Percentiles rank a stretch among this genome's conserved stretches.
Conservation (phyloP, 352 stramenopile genomes). For the Plasmopara viticola region DNA sequence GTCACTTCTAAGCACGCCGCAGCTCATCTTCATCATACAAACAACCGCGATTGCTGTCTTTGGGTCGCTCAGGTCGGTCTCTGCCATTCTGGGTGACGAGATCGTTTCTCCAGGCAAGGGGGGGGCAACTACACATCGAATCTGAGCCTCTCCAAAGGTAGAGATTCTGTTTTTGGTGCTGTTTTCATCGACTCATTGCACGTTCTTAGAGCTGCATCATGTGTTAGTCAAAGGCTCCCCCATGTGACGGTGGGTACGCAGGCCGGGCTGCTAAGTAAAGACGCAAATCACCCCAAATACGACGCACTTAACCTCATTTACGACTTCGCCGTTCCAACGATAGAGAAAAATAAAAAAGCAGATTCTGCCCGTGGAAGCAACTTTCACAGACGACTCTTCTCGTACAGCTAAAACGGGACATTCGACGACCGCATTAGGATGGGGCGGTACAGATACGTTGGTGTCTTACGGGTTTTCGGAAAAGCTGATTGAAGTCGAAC, state of each 20-base stretch:
- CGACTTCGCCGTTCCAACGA: not conserved
- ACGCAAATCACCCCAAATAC: not conserved
- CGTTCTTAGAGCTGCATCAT: not conserved
- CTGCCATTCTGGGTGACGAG: constrained; percentile 24
- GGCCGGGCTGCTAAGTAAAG: not conserved
- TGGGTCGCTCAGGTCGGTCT: constrained; percentile 2
- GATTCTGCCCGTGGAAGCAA: not conserved
- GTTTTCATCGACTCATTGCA: not conserved
- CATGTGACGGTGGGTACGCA: not conserved
- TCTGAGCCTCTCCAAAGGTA: not conserved
- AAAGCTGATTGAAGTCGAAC: too few species aligned
- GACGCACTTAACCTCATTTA: not conserved
- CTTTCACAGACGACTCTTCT: too few species aligned
- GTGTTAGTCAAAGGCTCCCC: not conserved
- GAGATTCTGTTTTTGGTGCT: not conserved
- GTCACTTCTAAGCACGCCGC: not conserved
- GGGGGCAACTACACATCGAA: not conserved
- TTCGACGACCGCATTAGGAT: too few species aligned
- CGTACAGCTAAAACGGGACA: too few species aligned
- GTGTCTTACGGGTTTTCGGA: not conserved
- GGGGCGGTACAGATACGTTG: too few species aligned
- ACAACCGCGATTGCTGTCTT: constrained; percentile 2
- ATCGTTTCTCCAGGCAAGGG: constrained; percentile 11
- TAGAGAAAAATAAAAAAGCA: not conserved
- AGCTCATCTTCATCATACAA: not conserved